These are phyloP conservation scores for Symbiotaphrina buchneri DNA, from an alignment of 495 filamentous ascomycete species.

Conservation along the genomic window DNA sequence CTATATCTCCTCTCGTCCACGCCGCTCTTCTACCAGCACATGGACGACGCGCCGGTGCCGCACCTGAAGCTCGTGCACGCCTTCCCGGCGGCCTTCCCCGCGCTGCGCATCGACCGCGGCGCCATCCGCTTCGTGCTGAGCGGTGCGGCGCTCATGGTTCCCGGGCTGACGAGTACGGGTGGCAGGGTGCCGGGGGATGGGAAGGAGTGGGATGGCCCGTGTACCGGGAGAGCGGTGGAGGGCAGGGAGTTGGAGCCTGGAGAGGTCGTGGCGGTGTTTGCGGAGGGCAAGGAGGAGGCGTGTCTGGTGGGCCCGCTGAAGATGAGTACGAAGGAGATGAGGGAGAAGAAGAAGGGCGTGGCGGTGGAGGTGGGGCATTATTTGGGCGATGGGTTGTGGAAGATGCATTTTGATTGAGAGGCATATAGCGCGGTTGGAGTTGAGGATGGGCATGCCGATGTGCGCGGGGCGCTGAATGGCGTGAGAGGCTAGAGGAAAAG, in stretches of 20 bases:
- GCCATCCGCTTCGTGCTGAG: conserved; percentile 91
- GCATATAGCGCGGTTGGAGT: too few species aligned
- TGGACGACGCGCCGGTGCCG: conserved; percentile 54
- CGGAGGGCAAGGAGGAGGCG: conserved; percentile 83
- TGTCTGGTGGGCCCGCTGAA: conserved; percentile 73
- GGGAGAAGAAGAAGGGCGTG: conserved; percentile 76
- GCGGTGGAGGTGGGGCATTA: conserved; percentile 86
- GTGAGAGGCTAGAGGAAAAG: too few species aligned
- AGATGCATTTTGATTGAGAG: conserved; percentile 38
- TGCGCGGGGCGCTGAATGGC: too few species aligned
- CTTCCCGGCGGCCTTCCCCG: conserved; percentile 7
- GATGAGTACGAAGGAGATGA: conserved; percentile 80
- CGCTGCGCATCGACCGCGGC: conserved; percentile 27
- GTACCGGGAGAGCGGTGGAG: conserved; percentile 7
- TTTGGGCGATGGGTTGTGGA: conserved; percentile 89
- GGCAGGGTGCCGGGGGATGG: conserved; percentile 46
- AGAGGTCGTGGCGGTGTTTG: conserved; percentile 63
- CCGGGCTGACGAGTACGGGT: conserved; percentile 64
- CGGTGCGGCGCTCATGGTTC: conserved; percentile 87
- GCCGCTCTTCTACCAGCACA: conserved; percentile 80
- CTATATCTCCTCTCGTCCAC: conserved; percentile 60
- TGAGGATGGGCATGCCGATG: too few species aligned
- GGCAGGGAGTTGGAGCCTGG: conserved; percentile 19
- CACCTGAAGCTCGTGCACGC: conserved; percentile 39
- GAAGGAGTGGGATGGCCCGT: conserved; percentile 9